Evolutionary conservation across 148 eudicot species (phyloP), one percentile per base, ranked within the genome.

Genomic region (Camellia granthamiana): DNA sequence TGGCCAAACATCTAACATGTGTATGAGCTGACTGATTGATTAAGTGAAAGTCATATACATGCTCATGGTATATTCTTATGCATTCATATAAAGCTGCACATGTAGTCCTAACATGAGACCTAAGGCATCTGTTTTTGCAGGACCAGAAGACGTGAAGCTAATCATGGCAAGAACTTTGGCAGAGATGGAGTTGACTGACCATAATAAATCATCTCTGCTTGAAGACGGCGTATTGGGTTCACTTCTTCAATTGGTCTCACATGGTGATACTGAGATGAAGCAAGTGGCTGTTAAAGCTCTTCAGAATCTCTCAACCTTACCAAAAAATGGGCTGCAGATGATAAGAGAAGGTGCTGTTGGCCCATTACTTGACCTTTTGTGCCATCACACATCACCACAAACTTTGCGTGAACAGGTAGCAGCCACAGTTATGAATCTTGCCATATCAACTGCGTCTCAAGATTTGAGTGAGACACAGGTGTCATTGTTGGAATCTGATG

Each of bases 121-220:
- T 19, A 43, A 14, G 68, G 9, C 67, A 76, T 42, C 59, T 63
- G 46, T 51, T 65, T 23, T 60, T n/a, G 71, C 83, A 85, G 87
- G 87, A 58, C 49, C 84, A 55, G 85, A 79, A 66, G 80, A 80
- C 23, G 84, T 84, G 21, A 82, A 87, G 83, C 61, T 84, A 81
- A 69, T 19, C 23, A 87, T 87, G 89, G 87, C 80, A 5, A 80
- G 13, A 77, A 78, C 87, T 65, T 75, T 87, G 82, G 87, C 87
- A n/a, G 85, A 87, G 73, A 87, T 87, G 84, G 89, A 87, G 18
- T 74, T 87, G 70, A 84, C 87, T 21, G 89, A 87, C 81, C 80
- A 58, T 70, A 84, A 83, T 58, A 87, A 87, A 70, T 84, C 79
- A 49, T 82, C 85, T 68, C 44, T 87, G 30, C 54, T 87, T 7